Evolutionary conservation across 1,139 yeast species (phyloP).

Genomic region (Lodderomyces jiufengensis): DNA sequence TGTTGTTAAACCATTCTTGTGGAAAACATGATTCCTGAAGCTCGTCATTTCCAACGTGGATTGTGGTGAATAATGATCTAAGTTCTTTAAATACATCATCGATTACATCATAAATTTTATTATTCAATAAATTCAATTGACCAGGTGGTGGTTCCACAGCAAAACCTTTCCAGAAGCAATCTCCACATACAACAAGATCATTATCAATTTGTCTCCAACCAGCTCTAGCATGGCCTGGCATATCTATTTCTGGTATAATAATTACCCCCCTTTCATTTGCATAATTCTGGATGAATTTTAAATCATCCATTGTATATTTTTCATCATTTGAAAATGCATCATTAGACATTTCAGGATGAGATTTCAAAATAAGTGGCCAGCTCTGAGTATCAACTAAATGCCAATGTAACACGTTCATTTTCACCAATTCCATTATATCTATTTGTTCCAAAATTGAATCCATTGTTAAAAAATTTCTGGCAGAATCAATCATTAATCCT

Average conservation of each 20-base stretch:
- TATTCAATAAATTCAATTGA: slow-evolving; percentile 38
- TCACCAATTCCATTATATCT: slow-evolving; percentile 40
- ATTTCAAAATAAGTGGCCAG: slow-evolving; percentile 40
- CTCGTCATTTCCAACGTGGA: slow-evolving; percentile 50
- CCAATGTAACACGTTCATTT: slow-evolving; percentile 46
- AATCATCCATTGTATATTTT: slow-evolving; percentile 30
- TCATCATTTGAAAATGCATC: slow-evolving; percentile 43
- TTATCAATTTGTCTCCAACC: slow-evolving; percentile 42
- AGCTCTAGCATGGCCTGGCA: slow-evolving; percentile 48
- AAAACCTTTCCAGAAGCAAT: slow-evolving; percentile 22
- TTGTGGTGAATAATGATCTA: slow-evolving; percentile 28
- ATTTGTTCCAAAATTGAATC: slow-evolving; percentile 33
- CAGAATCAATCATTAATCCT: slow-evolving; percentile 44
- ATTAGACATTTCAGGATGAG: slow-evolving; percentile 39
- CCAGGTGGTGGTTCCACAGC: slow-evolving; percentile 49
- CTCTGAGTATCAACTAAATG: slow-evolving; percentile 45
- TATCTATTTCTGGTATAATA: slow-evolving; percentile 45
- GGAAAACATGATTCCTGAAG: slow-evolving; percentile 34
- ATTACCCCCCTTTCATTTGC: slow-evolving; percentile 41
- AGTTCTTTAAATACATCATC: slow-evolving; percentile 37
- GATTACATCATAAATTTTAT: slow-evolving; percentile 34
- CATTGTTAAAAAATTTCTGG: slow-evolving; percentile 36
- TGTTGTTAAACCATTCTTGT: slow-evolving; percentile 29
- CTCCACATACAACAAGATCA: slow-evolving; percentile 32
- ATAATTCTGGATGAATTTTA: slow-evolving; percentile 30